Evolutionary conservation across 805 yeast species (phyloP), one percentile per base, ranked within the genome.

Genomic region (Wickerhamiella brachini): DNA sequence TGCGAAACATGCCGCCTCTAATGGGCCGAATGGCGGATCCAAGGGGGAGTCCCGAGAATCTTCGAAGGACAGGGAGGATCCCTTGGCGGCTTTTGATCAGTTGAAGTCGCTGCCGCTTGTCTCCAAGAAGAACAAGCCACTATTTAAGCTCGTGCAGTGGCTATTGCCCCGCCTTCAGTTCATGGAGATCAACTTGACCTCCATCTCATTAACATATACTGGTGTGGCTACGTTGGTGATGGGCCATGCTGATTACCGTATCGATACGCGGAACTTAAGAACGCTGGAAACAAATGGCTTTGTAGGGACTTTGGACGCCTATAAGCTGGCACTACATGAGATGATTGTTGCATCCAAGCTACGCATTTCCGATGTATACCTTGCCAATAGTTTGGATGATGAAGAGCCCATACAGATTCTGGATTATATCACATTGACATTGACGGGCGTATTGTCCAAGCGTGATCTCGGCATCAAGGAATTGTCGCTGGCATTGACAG

Each of bases 241-340:
- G 42, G 67, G 68, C 9, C 54, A 57, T 8, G 51, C 61, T 18
- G 48, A 51, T n/a, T 47, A 63, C 46, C 55, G 59, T 15, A 49
- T 65, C 6, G 70, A 67, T 44, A 51, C 64, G 50, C 60, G 69
- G 42, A 58, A 60, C 49, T 54, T 57, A 29, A 52, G 53, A 39
- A 56, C 59, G 10, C 21, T 51, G 47, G 55, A 53, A 26, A 37
- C 46, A 13, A 50, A 56, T 24, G 61, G 59, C 24, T 66, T 67
- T 53, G 60, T 62, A 13, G 71, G 70, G 5, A 67, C 70, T 3
- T 58, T 67, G 17, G 69, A 67, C 48, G 56, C 55, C 52, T 59
- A 59, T 53, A 50, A 55, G 49, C 52, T 58, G 45, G 54, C 56
- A 31, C 54, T 56, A 8, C 58, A 57, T 37, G 70, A 66, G 49